Conservation (phyloP, 2,329 filamentous ascomycete genomes). For the Aspergillus fumigatus region DNA sequence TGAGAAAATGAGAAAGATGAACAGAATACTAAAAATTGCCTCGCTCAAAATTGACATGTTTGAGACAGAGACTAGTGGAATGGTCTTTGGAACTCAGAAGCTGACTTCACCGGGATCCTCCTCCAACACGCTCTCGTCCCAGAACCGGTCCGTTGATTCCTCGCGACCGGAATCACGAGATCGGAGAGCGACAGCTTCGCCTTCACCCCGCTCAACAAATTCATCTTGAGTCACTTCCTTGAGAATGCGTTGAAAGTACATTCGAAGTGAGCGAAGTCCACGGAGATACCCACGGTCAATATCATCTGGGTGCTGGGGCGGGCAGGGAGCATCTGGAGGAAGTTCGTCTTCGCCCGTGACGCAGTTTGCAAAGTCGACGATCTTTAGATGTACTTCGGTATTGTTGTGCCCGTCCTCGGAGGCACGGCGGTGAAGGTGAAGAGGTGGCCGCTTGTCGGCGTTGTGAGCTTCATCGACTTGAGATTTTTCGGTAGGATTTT, state of each 20-base stretch:
- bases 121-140: slow-evolving; percentile 41
- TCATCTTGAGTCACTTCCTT: slow-evolving; percentile 60
- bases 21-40: slow-evolving; percentile 3
- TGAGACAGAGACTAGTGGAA: background rate
- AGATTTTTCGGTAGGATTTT: slow-evolving; percentile 19
- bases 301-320: slow-evolving; percentile 72
- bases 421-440: slow-evolving; percentile 28
- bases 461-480: slow-evolving; percentile 18
- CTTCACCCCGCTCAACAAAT: slow-evolving; percentile 41
- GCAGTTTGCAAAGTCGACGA: slow-evolving; percentile 98
- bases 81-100: slow-evolving; percentile 20
- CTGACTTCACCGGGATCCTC: slow-evolving; percentile 43
- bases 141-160: slow-evolving; percentile 29
- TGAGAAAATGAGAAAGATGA: slow-evolving; percentile 6
- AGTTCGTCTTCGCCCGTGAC: slow-evolving; percentile 76
- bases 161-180: slow-evolving; percentile 30
- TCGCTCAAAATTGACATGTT: background rate
- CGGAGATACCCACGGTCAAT: slow-evolving; percentile 87
- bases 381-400: slow-evolving; percentile 70
- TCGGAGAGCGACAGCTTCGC: slow-evolving; percentile 36
- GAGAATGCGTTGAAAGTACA: slow-evolving; percentile 85
- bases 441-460: slow-evolving; percentile 29
- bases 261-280: slow-evolving; percentile 70
- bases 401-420: slow-evolving; percentile 36
- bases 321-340: slow-evolving; percentile 60